These are phyloP conservation scores for Fusarium graminum DNA, from an alignment of 2,329 filamentous ascomycete genomes.

Conservation along the genomic window DNA sequence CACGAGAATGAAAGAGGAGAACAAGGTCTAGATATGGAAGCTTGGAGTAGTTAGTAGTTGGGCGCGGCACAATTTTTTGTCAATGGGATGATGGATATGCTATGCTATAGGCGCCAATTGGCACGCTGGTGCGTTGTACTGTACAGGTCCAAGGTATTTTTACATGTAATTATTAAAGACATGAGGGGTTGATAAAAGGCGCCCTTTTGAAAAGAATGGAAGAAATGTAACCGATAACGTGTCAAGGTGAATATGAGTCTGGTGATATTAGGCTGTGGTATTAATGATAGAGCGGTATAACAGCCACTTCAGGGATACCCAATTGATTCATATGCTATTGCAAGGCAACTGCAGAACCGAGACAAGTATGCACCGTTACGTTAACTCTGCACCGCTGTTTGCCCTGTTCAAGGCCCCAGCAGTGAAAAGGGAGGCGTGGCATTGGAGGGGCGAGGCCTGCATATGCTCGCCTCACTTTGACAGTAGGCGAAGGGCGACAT, in stretches of 20 bases:
- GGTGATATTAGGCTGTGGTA: constrained; percentile 2
- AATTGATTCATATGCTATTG: constrained; percentile 3
- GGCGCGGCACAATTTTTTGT: constrained; percentile 43
- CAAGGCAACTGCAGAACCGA: constrained; percentile 16
- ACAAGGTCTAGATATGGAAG: constrained; percentile 22
- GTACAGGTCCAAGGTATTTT: constrained; percentile 46
- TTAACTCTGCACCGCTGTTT: constrained; percentile 23
- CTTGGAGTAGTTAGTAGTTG: constrained; percentile 39
- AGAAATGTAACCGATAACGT: constrained; percentile 28
- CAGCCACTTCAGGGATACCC: constrained; percentile 6
- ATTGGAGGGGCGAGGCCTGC: constrained; percentile 37
- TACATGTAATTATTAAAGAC: constrained; percentile 49
- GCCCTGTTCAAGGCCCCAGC: constrained; percentile 9
- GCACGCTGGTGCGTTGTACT: constrained; percentile 49
- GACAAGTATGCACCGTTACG: constrained; percentile 17
- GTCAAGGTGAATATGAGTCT: not conserved
- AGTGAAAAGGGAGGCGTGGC: constrained; percentile 26
- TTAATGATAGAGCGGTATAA: constrained; percentile 8
- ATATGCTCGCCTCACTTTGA: constrained; percentile 41
- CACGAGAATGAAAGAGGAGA: constrained; percentile 6
- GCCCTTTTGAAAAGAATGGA: constrained; percentile 41
- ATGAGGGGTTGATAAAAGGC: constrained; percentile 35
- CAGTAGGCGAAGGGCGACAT: constrained; percentile 23
- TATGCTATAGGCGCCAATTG: constrained; percentile 50
- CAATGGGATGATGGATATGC: constrained; percentile 48